Conservation (phyloP, 352 stramenopile species). For the Pythium phragmitis region DNA sequence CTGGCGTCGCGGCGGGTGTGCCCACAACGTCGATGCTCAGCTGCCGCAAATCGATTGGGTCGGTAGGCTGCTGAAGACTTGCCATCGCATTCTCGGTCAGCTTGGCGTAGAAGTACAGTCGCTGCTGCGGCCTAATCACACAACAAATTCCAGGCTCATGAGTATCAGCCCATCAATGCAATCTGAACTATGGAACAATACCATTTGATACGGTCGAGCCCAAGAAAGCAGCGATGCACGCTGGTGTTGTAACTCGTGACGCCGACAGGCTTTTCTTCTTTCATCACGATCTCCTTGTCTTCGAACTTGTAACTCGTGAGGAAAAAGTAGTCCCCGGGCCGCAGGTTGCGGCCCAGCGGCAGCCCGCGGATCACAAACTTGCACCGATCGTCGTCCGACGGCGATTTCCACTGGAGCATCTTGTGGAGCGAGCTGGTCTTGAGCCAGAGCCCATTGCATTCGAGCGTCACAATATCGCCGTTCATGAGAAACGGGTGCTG, state of each 20-base stretch:
- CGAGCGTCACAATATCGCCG: slow-evolving; percentile 83
- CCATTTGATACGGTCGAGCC: slow-evolving; percentile 77
- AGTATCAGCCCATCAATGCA: too few relatives aligned
- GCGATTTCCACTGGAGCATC: slow-evolving; percentile 86
- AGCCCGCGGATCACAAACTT: slow-evolving; percentile 86
- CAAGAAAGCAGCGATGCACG: slow-evolving; percentile 81
- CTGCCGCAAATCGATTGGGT: slow-evolving; percentile 60
- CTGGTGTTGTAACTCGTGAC: slow-evolving; percentile 86
- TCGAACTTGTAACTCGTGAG: slow-evolving; percentile 86
- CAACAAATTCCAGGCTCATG: not conserved
- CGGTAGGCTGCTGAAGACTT: slow-evolving; percentile 52
- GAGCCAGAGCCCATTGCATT: slow-evolving; percentile 87
- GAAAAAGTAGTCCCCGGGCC: slow-evolving; percentile 85
- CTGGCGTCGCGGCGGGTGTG: slow-evolving; percentile 25
- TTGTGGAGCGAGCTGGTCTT: slow-evolving; percentile 71
- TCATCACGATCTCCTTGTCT: slow-evolving; percentile 84
- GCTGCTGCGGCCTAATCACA: slow-evolving; percentile 44
- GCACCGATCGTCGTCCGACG: slow-evolving; percentile 79
- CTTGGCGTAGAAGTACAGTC: slow-evolving; percentile 82
- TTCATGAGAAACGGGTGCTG: slow-evolving; percentile 78
- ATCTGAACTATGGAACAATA: slow-evolving; percentile 23
- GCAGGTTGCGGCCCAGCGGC: slow-evolving; percentile 66
- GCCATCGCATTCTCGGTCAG: slow-evolving; percentile 74
- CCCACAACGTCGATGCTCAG: slow-evolving; percentile 69
- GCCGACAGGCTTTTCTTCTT: slow-evolving; percentile 70